Conservation (phyloP, 2,329 filamentous ascomycete species). For the Cladobotryum protrusum region DNA sequence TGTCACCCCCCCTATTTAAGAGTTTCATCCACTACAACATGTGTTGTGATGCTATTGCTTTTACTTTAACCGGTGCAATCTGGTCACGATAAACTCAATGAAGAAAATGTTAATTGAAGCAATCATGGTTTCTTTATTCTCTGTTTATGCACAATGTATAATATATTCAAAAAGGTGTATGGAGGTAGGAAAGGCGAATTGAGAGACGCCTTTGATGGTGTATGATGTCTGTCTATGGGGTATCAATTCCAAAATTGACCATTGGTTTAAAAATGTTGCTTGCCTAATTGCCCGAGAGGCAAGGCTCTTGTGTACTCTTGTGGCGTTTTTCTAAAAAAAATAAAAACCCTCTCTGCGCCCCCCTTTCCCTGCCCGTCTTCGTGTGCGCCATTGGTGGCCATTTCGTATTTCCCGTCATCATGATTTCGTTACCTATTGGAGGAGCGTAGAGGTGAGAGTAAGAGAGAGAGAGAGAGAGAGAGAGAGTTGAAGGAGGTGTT, state of each 20-base stretch:
- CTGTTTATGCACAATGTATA: too few relatives aligned
- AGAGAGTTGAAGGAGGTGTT: not conserved
- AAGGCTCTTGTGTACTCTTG: too few relatives aligned
- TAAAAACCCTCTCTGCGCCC: not conserved
- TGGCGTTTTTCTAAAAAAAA: too few relatives aligned
- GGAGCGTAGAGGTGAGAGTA: not conserved
- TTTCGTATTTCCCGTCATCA: too few relatives aligned
- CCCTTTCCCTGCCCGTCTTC: not conserved
- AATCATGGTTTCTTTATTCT: too few relatives aligned
- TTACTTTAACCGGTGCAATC: too few relatives aligned
- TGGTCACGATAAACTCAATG: too few relatives aligned
- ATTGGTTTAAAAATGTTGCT: not conserved
- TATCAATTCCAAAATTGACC: conserved; percentile 12
- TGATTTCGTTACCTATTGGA: not conserved
- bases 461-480: not conserved
- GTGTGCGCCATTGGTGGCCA: too few relatives aligned
- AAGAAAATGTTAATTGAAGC: too few relatives aligned
- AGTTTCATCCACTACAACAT: not conserved
- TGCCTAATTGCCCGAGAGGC: too few relatives aligned
- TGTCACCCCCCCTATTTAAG: not conserved
- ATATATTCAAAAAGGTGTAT: not conserved
- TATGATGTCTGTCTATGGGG: conserved; percentile 11
- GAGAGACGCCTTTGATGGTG: too few relatives aligned
- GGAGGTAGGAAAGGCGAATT: not conserved
- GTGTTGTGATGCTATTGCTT: too few relatives aligned